Evolutionary conservation across 805 yeast genomes (phyloP), one percentile per base, ranked within the genome.

Genomic region (Candida patagonica): DNA sequence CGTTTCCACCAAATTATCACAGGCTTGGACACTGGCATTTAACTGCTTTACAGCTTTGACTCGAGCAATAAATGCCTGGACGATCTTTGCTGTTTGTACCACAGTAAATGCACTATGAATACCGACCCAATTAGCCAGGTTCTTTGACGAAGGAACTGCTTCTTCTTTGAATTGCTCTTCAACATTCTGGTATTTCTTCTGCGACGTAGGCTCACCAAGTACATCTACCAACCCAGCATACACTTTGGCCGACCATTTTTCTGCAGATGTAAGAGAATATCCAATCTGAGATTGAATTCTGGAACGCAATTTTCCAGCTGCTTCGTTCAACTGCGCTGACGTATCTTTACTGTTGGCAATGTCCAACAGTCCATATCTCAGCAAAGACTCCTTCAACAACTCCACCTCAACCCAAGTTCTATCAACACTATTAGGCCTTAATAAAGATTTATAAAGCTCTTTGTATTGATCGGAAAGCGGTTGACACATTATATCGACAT

Each of bases 401-500:
- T 62, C 55, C 17, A 67, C 49, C 34, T 59, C 57, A 17, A 72
- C 52, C 52, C 66, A 65, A 6, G 30, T 22, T 10, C 47, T 47
- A 15, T n/a, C 12, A 6, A 33, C 15, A 7, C 16, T 13, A 23
- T 33, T 20, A 4, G 37, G 37, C 4, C 19, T 3, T n/a, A 13
- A 17, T n/a, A 33, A 20, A 9, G 12, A n/a, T 9, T 23, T 19
- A 13, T 33, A 33, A 6, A 33, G 13, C 8, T 10, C 16, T 12
- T 19, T 33, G 29, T 22, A 33, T 20, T 33, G 19, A 6, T 4
- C 24, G 4, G 37, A 27, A 10, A 33, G 12, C 10, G 26, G 17
- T 12, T 72, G 70, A 74, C 77, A 76, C 36, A 77, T 51, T 6
- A 74, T 68, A 5, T 56, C 61, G 40, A 62, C 57, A 50, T 83